These are phyloP conservation scores for Pleurotus cornucopiae DNA, from an alignment of 768 basidiomycete species.

Conservation along the genomic window DNA sequence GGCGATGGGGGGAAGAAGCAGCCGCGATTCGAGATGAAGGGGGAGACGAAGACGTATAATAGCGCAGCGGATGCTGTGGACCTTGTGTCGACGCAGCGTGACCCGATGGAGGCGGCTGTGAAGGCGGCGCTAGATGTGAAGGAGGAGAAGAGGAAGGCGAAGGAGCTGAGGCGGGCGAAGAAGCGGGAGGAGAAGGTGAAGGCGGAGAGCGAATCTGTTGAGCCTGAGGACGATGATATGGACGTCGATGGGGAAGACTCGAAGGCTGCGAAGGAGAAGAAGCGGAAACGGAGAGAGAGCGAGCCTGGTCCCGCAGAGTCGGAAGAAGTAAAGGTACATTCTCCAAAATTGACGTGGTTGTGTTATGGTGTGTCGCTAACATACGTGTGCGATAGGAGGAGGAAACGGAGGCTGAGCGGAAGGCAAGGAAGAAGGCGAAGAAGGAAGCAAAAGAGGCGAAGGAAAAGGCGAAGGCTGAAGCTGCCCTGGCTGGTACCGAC, in stretches of 20 bases:
- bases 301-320: constrained; percentile 41
- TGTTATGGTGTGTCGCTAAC: background rate
- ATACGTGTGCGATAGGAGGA: constrained; percentile 25
- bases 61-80: constrained; percentile 77
- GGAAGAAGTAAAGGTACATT: constrained; percentile 20
- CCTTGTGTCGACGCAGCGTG: constrained; percentile 82
- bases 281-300: constrained; percentile 51
- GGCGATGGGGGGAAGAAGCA: constrained; percentile 63
- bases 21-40: constrained; percentile 75
- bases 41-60: constrained; percentile 83
- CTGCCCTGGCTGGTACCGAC: constrained; percentile 29
- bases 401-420: constrained; percentile 82
- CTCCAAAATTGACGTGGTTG: too few relatives aligned
- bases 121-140: constrained; percentile 77
- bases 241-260: constrained; percentile 13
- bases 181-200: constrained; percentile 51
- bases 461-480: constrained; percentile 38
- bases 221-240: constrained; percentile 25
- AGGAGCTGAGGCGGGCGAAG: constrained; percentile 75
- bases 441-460: constrained; percentile 59
- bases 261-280: constrained; percentile 21
- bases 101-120: constrained; percentile 72
- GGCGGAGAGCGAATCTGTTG: constrained; percentile 28
- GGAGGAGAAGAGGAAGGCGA: constrained; percentile 79
- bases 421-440: constrained; percentile 71